A percentile compares a stretch with the other conserved stretches of the same genome.
phyloP scores from a whole-genome alignment of 1,139 yeast genomes.

The Pichia sp. region DNA sequence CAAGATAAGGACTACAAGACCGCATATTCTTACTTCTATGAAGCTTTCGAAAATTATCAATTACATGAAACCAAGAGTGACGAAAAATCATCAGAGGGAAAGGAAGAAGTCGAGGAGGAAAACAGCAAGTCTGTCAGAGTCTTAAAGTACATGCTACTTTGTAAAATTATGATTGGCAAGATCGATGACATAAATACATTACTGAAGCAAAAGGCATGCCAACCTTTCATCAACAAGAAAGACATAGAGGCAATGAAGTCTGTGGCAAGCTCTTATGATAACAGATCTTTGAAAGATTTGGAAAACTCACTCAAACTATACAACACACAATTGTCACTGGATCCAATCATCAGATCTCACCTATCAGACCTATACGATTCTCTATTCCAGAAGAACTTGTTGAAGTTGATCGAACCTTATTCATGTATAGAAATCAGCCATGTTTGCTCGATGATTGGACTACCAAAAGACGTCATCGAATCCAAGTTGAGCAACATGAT shows the following conservation, averaged over 20 bases:
- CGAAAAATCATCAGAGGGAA: slow-evolving; percentile 1
- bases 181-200: slow-evolving; percentile 78
- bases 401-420: slow-evolving; percentile 93
- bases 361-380: slow-evolving; percentile 91
- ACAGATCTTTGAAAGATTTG: slow-evolving; percentile 87
- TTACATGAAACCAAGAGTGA: slow-evolving; percentile 37
- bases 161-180: slow-evolving; percentile 88
- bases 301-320: slow-evolving; percentile 73
- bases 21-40: slow-evolving; percentile 91
- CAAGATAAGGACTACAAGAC: slow-evolving; percentile 97
- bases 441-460: slow-evolving; percentile 81
- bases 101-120: slow-evolving; percentile 36
- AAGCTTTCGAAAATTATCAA: slow-evolving; percentile 82
- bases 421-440: slow-evolving; percentile 90
- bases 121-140: slow-evolving; percentile 71
- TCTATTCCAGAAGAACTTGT: slow-evolving; percentile 84
- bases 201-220: slow-evolving; percentile 72
- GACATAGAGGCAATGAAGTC: slow-evolving; percentile 91
- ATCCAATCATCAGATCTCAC: slow-evolving; percentile 86
- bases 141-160: slow-evolving; percentile 85
- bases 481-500: slow-evolving; percentile 96
- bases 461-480: slow-evolving; percentile 85
- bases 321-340: slow-evolving; percentile 74
- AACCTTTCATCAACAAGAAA: slow-evolving; percentile 55
- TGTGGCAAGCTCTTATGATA: slow-evolving; percentile 82